A percentile compares a stretch with the other conserved stretches of the same genome.
Evolutionary conservation across 1,284 basidiomycete genomes (phyloP).

Genomic region (Ceratobasidium sp.): DNA sequence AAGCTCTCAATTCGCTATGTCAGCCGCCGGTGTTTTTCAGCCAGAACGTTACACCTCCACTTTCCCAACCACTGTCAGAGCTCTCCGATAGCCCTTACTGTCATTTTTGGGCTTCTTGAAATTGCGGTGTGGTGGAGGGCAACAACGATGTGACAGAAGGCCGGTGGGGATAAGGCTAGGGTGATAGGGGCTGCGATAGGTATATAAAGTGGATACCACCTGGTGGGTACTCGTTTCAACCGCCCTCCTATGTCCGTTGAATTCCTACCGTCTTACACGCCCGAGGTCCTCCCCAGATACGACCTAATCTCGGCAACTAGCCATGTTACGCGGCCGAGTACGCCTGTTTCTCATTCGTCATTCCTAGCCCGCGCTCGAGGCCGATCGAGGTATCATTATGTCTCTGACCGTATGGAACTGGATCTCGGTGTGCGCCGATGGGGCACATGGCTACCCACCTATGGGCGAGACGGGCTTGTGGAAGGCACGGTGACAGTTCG

Average conservation of each 20-base stretch:
- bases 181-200: neutral
- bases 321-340: neutral
- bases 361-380: neutral
- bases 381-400: neutral
- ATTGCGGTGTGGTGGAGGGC: neutral
- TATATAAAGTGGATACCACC: neutral
- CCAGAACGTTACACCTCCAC: neutral
- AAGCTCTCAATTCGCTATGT: neutral
- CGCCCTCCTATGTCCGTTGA: neutral
- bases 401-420: slow-evolving; percentile 22
- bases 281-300: slow-evolving; percentile 35
- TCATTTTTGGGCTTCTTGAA: neutral
- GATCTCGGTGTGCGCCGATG: slow-evolving; percentile 31
- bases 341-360: neutral
- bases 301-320: slow-evolving; percentile 22
- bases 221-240: neutral
- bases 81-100: neutral
- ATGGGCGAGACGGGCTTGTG: slow-evolving; percentile 2
- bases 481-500: slow-evolving; percentile 14
- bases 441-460: slow-evolving; percentile 29
- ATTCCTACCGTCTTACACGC: slow-evolving; percentile 23
- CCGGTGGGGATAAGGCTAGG: neutral
- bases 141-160: neutral
- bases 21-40: neutral
- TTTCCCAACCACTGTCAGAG: too few relatives aligned